Conservation (phyloP, 1,139 yeast species). For the Pichia sp. region DNA sequence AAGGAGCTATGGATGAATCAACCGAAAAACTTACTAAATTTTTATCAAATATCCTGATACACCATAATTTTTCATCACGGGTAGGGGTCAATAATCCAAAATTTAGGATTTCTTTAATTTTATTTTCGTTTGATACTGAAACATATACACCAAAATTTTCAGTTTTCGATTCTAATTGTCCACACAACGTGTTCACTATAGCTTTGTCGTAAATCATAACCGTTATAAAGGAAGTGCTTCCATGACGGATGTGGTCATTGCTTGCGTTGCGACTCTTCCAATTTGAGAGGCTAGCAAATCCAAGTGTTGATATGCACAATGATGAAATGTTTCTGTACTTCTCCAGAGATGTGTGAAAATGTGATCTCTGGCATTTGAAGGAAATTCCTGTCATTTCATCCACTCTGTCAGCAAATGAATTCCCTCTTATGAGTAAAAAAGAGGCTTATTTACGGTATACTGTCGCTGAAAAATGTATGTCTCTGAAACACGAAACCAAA, state of each 20-base stretch:
- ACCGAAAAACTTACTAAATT: background rate
- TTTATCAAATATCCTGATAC: background rate
- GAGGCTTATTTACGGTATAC: too few species aligned
- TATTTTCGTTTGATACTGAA: background rate
- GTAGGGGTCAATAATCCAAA: conserved; percentile 5
- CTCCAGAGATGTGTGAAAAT: background rate
- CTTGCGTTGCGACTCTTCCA: background rate
- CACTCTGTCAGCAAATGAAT: background rate
- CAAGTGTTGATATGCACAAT: background rate
- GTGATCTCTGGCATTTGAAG: background rate
- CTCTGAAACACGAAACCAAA: background rate
- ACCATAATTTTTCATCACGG: background rate
- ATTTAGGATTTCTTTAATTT: background rate
- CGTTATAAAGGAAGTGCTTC: background rate
- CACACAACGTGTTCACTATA: background rate
- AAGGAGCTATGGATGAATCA: background rate
- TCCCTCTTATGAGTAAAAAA: too few species aligned
- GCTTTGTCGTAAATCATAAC: background rate
- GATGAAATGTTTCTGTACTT: background rate
- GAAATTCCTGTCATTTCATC: background rate
- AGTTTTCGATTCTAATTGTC: background rate
- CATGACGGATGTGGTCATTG: background rate
- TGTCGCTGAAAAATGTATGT: too few species aligned
- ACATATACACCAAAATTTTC: conserved; percentile 1
- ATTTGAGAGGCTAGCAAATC: background rate